Evolutionary conservation across 163 green algal genomes (phyloP).

Genomic region (Dunaliella salina): DNA sequence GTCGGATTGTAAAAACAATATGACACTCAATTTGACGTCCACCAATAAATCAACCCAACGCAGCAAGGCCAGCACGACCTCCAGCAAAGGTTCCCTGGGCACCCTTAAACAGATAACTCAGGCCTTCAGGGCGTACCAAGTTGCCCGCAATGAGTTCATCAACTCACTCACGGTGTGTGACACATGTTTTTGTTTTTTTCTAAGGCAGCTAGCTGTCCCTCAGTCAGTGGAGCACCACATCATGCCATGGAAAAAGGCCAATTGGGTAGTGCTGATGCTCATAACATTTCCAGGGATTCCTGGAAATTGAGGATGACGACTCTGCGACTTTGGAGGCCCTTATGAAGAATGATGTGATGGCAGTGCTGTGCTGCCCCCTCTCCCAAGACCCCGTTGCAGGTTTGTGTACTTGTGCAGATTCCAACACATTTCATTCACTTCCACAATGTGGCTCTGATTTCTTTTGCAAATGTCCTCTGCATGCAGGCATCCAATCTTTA

Average conservation of each 20-base stretch:
- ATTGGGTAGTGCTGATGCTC: too few species aligned
- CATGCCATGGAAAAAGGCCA: too few species aligned
- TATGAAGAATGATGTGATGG: slow-evolving; percentile 46
- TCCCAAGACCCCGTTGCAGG: slow-evolving; percentile 37
- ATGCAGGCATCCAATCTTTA: slow-evolving; percentile 35
- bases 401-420: not conserved
- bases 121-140: slow-evolving; percentile 36
- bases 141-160: slow-evolving; percentile 37
- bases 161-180: slow-evolving; percentile 29
- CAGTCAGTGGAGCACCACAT: too few species aligned
- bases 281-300: slow-evolving; percentile 26
- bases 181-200: too few species aligned
- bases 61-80: too few species aligned
- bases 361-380: slow-evolving; percentile 41
- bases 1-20: not conserved
- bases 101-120: slow-evolving; percentile 32
- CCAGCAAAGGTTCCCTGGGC: not conserved
- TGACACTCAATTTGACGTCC: not conserved
- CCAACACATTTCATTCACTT: too few species aligned
- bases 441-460: too few species aligned
- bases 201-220: too few species aligned
- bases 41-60: not conserved
- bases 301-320: slow-evolving; percentile 26
- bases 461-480: not conserved
- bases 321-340: slow-evolving; percentile 40